Evolutionary conservation across 768 basidiomycete species (phyloP).

Genomic region (Mycena polygramma): DNA sequence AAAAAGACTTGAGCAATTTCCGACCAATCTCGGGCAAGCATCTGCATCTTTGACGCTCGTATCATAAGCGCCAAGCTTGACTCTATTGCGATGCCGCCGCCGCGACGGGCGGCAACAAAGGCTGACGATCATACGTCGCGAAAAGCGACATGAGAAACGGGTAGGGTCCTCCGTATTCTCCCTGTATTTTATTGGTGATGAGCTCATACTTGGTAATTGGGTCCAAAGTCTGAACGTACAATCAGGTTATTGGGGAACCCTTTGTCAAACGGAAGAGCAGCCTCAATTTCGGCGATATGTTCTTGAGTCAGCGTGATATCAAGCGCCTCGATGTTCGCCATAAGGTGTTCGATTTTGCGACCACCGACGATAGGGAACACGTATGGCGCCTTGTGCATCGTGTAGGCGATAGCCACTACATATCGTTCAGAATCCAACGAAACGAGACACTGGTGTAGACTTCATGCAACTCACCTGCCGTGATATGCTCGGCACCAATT

Average conservation of each 20-base stretch:
- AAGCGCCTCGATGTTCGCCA: constrained; percentile 56
- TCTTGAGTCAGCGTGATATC: constrained; percentile 51
- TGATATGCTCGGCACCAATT: constrained; percentile 50
- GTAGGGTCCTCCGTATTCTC: constrained; percentile 14
- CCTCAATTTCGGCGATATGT: constrained; percentile 53
- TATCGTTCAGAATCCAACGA: background rate
- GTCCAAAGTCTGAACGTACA: background rate
- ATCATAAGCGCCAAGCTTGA: too few relatives aligned
- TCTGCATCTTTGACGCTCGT: too few relatives aligned
- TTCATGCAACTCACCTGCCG: constrained; percentile 30
- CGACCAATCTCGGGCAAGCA: too few relatives aligned
- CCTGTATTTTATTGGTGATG: background rate
- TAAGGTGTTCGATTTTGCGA: constrained; percentile 57
- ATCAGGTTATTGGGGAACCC: constrained; percentile 47
- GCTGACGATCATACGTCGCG: constrained; percentile 9
- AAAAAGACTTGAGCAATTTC: too few relatives aligned
- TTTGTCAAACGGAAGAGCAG: constrained; percentile 48
- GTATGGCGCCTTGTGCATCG: constrained; percentile 58
- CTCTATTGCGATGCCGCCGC: background rate
- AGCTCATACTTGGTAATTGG: background rate
- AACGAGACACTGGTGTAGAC: too few relatives aligned
- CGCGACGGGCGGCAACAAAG: constrained; percentile 4
- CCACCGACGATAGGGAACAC: constrained; percentile 58
- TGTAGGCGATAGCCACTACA: constrained; percentile 28
- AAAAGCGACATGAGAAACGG: background rate